Evolutionary conservation across 768 basidiomycete genomes (phyloP), one percentile per base, ranked within the genome.

Genomic region (Kwoniella dendrophila): DNA sequence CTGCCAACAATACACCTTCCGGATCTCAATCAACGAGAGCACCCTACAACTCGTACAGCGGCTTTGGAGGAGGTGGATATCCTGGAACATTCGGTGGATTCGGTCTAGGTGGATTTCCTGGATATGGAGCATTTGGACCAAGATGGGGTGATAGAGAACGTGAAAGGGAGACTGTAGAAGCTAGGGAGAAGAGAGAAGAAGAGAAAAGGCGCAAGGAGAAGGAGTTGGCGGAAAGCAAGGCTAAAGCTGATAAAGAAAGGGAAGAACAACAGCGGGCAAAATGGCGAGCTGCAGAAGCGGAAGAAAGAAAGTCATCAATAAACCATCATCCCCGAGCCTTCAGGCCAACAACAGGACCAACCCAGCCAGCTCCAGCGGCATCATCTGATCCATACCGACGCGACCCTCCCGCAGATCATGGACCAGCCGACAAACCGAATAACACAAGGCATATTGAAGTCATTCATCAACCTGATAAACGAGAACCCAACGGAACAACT

Each of bases 401-500:
- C n/a, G n/a, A n/a, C n/a, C n/a, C n/a, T n/a, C n/a, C n/a, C n/a
- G n/a, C n/a, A n/a, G n/a, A n/a, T n/a, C n/a, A n/a, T n/a, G n/a
- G n/a, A n/a, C n/a, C n/a, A n/a, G n/a, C 20, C 20, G n/a, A 52
- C 12, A 56, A 56, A 43, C 7, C 53, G n/a, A 62, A 54, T 29
- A 53, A 54, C 30, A 34, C 56, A 2, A n/a, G 52, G 20, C 65
- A 63, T 45, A 73, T 73, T 43, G 69, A 73, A 40, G 71, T 68
- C 1, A 50, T 70, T 33, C 68, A 73, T 48, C 59, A 66, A n/a
- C 71, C 69, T 40, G 50, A 50, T 27, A 33, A 27, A n/a, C 33
- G 48, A 29, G 27, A 44, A 40, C 26, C 50, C 4, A 38, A 5
- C 11, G 41, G 47, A 3, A 8, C 33, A 11, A 24, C 29, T 47